Conservation (phyloP, 2,329 filamentous ascomycete species). For the Sarocladium kiliense region DNA sequence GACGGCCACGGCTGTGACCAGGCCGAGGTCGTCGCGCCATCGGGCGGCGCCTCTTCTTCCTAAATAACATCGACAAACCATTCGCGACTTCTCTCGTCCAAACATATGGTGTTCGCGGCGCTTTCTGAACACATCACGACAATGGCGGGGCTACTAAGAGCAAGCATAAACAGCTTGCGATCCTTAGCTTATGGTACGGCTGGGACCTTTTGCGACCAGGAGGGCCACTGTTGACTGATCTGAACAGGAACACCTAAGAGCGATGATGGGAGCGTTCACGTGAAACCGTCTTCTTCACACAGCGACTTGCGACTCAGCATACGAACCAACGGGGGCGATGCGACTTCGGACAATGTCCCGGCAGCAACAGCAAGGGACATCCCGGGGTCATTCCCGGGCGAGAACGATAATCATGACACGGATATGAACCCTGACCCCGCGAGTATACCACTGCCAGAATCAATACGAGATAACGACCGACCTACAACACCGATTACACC, state of each 20-base stretch:
- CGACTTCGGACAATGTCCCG: neutral
- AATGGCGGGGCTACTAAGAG: neutral
- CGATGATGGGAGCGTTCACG: neutral
- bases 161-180: neutral
- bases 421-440: neutral
- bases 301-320: neutral
- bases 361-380: neutral
- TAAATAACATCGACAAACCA: neutral
- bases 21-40: constrained; percentile 2
- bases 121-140: neutral
- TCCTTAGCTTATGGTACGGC: neutral
- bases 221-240: neutral
- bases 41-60: neutral
- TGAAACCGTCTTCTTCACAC: neutral
- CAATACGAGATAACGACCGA: neutral
- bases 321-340: neutral
- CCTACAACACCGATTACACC: neutral
- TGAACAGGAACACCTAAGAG: neutral
- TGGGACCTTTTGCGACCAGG: neutral
- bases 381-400: constrained; percentile 1
- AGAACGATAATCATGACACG: neutral
- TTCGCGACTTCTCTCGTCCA: neutral
- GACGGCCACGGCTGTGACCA: neutral
- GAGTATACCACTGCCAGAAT: neutral
- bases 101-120: neutral